Evolutionary conservation across 306 rosid species (phyloP).

Genomic region (Phaseolus lunatus): DNA sequence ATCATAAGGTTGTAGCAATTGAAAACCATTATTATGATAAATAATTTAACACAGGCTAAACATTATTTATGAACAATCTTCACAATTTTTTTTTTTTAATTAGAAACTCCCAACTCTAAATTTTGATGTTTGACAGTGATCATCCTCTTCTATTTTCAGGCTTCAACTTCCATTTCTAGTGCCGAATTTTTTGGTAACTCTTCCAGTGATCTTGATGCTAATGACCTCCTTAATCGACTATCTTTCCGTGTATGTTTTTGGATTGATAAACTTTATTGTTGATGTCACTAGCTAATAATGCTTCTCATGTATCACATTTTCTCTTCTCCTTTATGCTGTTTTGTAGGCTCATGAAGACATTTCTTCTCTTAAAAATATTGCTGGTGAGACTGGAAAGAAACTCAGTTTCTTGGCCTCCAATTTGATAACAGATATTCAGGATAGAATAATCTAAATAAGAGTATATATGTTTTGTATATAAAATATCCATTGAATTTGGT

Average conservation of each 20-base stretch:
- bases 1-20: too few relatives aligned
- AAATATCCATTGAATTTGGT: constrained; percentile 1
- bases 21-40: too few relatives aligned
- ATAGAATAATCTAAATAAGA: constrained; percentile 77
- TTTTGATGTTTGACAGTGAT: constrained; percentile 23
- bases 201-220: constrained; percentile 66
- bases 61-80: too few relatives aligned
- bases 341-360: constrained; percentile 88
- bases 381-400: constrained; percentile 94
- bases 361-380: constrained; percentile 83
- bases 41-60: too few relatives aligned
- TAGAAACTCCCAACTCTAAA: too few relatives aligned
- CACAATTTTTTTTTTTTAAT: too few relatives aligned
- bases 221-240: constrained; percentile 75
- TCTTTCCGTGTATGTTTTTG: constrained; percentile 69
- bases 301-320: not conserved
- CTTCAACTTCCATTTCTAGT: constrained; percentile 86
- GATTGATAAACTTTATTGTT: not conserved
- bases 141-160: constrained; percentile 53
- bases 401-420: constrained; percentile 83
- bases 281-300: not conserved
- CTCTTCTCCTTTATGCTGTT: not conserved
- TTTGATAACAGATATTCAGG: constrained; percentile 87
- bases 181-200: constrained; percentile 82
- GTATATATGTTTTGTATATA: constrained; percentile 46